These are phyloP conservation scores for Quercus robur DNA, from an alignment of 306 rosid species.

Conservation along the genomic window DNA sequence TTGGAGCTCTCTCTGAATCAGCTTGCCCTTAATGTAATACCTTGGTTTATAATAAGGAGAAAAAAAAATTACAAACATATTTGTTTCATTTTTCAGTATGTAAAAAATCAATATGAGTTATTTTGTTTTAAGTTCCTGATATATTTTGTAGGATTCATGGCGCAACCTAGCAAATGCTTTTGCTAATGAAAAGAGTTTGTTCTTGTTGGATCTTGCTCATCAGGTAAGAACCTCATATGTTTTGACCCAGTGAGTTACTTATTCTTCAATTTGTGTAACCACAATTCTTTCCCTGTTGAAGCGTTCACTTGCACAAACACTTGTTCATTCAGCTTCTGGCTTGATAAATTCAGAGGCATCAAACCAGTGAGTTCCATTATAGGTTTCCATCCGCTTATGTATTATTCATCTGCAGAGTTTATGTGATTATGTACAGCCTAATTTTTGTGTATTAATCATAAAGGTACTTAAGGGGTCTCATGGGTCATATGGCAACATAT, in stretches of 20 bases:
- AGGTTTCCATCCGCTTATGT: background rate
- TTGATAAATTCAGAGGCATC: slow-evolving; percentile 61
- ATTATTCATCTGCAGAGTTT: background rate
- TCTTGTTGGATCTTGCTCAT: slow-evolving; percentile 61
- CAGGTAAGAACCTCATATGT: slow-evolving; percentile 53
- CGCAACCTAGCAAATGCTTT: slow-evolving; percentile 78
- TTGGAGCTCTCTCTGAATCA: too few relatives aligned
- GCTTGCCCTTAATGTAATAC: background rate
- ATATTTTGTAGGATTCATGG: slow-evolving; percentile 75
- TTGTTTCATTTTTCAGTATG: background rate
- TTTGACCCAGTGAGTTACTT: slow-evolving; percentile 8
- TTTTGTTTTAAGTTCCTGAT: slow-evolving; percentile 22
- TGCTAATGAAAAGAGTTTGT: slow-evolving; percentile 63
- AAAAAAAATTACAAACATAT: background rate
- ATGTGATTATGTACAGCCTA: slow-evolving; percentile 4
- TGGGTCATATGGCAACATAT: slow-evolving; percentile 69
- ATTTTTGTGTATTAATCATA: slow-evolving; percentile 12
- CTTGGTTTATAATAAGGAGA: background rate
- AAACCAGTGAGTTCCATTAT: slow-evolving; percentile 62
- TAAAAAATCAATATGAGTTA: slow-evolving; percentile 1
- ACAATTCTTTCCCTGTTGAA: slow-evolving; percentile 28
- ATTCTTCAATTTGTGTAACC: slow-evolving; percentile 20
- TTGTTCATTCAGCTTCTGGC: slow-evolving; percentile 86
- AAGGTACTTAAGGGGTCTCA: slow-evolving; percentile 80
- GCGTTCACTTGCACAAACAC: slow-evolving; percentile 93